phyloP scores from a whole-genome alignment of 345 rosid species.

The Corchorus capsularis region DNA sequence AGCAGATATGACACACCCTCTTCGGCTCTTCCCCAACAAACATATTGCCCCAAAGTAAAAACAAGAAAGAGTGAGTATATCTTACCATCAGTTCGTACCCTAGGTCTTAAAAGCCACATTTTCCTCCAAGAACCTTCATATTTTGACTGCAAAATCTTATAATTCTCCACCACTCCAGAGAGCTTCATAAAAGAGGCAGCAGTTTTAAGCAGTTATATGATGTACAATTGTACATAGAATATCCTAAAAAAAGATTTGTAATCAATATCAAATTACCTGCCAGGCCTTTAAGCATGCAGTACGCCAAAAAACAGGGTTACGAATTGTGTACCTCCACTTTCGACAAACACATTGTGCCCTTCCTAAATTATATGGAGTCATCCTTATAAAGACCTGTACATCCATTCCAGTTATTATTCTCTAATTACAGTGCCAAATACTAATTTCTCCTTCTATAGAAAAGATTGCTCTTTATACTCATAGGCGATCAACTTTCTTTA shows the following conservation, averaged over 20 bases:
- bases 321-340: constrained; percentile 91
- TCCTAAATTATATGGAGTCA: constrained; percentile 84
- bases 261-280: constrained; percentile 53
- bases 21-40: neutral
- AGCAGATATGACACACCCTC: neutral
- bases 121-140: constrained; percentile 95
- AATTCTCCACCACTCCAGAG: constrained; percentile 81
- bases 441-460: neutral
- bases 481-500: neutral
- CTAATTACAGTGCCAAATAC: neutral
- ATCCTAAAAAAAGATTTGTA: constrained; percentile 8
- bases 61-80: neutral
- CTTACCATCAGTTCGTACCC: constrained; percentile 92
- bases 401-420: constrained; percentile 12
- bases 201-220: constrained; percentile 3
- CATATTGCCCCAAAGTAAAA: constrained; percentile 10
- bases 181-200: constrained; percentile 39
- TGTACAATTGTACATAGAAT: neutral
- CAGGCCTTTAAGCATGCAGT: constrained; percentile 90
- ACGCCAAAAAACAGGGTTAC: constrained; percentile 92
- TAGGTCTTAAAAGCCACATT: constrained; percentile 95
- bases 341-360: constrained; percentile 89
- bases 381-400: constrained; percentile 76
- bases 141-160: constrained; percentile 70
- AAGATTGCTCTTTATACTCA: neutral